Evolutionary conservation across 495 filamentous ascomycete species (phyloP).

Genomic region (Penicillium nucicola): DNA sequence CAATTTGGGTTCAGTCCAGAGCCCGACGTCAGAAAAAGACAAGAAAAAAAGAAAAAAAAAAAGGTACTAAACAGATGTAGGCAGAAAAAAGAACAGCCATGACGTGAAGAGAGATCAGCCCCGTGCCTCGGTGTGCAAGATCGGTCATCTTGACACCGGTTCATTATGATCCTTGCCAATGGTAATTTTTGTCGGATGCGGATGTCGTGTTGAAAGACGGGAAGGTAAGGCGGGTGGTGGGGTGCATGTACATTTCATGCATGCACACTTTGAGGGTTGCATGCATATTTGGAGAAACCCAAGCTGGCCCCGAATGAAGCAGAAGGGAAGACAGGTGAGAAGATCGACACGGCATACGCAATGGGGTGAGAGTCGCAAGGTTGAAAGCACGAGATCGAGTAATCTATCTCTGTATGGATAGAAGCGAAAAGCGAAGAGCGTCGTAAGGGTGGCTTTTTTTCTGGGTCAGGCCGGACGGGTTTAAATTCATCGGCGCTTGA

Average conservation of each 20-base stretch:
- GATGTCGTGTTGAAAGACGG: slow-evolving; percentile 16
- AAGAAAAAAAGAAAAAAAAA: slow-evolving; percentile 2
- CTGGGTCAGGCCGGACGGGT: slow-evolving; percentile 2
- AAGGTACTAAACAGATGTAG: slow-evolving; percentile 9
- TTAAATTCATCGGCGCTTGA: slow-evolving; percentile 34
- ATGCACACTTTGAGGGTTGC: slow-evolving; percentile 8
- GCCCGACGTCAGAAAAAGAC: slow-evolving; percentile 6
- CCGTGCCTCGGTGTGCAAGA: slow-evolving; percentile 7
- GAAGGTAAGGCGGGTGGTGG: slow-evolving; percentile 6
- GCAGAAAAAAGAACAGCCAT: slow-evolving; percentile 17
- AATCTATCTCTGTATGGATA: slow-evolving; percentile 1
- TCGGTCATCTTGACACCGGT: neutral
- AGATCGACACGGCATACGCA: slow-evolving; percentile 7
- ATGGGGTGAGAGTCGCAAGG: slow-evolving; percentile 2
- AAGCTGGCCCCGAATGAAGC: neutral
- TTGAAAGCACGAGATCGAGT: slow-evolving; percentile 10
- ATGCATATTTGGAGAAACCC: slow-evolving; percentile 5
- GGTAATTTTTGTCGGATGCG: neutral
- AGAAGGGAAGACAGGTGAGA: slow-evolving; percentile 5
- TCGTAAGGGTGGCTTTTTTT: slow-evolving; percentile 26
- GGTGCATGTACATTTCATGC: slow-evolving; percentile 8
- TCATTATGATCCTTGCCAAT: neutral
- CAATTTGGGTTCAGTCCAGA: slow-evolving; percentile 6
- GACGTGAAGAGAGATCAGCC: slow-evolving; percentile 14
- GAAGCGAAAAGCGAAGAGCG: slow-evolving; percentile 9